Base-by-base conservation (phyloP, 2,329 filamentous ascomycete genomes). In the Fusarium sp. region DNA sequence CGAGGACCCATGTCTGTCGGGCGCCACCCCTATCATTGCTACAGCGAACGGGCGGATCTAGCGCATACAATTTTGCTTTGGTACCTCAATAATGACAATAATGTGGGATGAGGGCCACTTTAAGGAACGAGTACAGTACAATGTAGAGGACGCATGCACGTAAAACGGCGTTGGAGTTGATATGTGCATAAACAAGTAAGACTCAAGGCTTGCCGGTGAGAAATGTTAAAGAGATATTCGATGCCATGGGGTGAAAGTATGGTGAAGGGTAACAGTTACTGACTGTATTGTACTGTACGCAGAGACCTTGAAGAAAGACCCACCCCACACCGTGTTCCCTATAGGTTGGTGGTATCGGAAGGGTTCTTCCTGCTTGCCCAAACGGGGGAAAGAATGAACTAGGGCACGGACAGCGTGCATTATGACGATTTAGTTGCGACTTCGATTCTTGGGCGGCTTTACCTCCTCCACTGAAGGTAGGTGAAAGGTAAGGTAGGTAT, bases 21-120 rank as follows among this genome's bases (percentile, higher is more conserved):
- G 57, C 71, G 72, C 72, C 73, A 75, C 72, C 72, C 73, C 73
- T 72, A 75, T 75, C 72, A 75, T 75, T 46, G 62, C 62, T 64
- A 65, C 70, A 71, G 61, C 61, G 68, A 72, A 75, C 67, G 49
- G 65, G 72, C 59, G 71, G 72, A 67, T 45, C 65, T 59, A 72
- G 52, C 41, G 65, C 52, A 62, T 56, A 38, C 41, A 31, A 41
- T 60, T 56, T 57, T 46, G 56, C 45, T 57, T 34, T 37, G 52
- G 41, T 58, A 67, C 70, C 58, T 67, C 40, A 65, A 20, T 36
- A 40, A 18, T 36, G 26, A 42, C 3, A 15, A 16, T 38, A 20
- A 51, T 28, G 33, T 20, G n/a, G 26, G 18, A 30, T 11, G 37
- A 53, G 28, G 30, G 15, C n/a, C 11, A 10, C 30, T 34, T 7